Evolutionary conservation across 106 monocot species (phyloP).

Genomic region (Dioscorea zingiberensis): DNA sequence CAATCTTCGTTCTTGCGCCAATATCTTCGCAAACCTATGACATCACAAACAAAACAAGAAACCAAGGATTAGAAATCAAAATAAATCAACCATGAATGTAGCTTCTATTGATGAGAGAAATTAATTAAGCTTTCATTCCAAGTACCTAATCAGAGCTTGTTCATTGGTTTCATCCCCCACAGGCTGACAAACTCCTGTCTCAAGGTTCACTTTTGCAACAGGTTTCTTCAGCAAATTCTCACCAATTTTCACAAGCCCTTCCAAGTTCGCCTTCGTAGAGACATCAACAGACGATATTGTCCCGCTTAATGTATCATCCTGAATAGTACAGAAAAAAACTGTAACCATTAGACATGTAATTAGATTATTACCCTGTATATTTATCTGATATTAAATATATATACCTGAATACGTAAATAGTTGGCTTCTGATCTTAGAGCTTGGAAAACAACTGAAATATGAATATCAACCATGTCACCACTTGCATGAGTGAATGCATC

Average conservation of each 20-base stretch:
- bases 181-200: conserved; percentile 16
- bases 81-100: not conserved
- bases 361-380: not conserved
- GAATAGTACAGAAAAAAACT: too few relatives aligned
- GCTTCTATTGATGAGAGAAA: too few relatives aligned
- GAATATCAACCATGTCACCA: conserved; percentile 71
- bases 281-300: conserved; percentile 21
- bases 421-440: conserved; percentile 29
- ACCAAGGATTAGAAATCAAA: not conserved
- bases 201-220: conserved; percentile 19
- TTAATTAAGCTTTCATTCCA: not conserved
- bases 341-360: too few relatives aligned
- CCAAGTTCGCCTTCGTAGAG: conserved; percentile 15
- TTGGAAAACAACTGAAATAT: conserved; percentile 43
- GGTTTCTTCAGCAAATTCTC: conserved; percentile 20
- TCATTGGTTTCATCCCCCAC: conserved; percentile 12
- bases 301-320: conserved; percentile 23
- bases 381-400: not conserved
- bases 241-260: conserved; percentile 9
- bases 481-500: conserved; percentile 56
- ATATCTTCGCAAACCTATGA: conserved; percentile 4
- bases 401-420: conserved; percentile 48
- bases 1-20: conserved; percentile 2
- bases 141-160: conserved; percentile 13
- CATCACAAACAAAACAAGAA: not conserved